Evolutionary conservation across 495 filamentous ascomycete species (phyloP).

Genomic region (Mytilinidion resinicola): DNA sequence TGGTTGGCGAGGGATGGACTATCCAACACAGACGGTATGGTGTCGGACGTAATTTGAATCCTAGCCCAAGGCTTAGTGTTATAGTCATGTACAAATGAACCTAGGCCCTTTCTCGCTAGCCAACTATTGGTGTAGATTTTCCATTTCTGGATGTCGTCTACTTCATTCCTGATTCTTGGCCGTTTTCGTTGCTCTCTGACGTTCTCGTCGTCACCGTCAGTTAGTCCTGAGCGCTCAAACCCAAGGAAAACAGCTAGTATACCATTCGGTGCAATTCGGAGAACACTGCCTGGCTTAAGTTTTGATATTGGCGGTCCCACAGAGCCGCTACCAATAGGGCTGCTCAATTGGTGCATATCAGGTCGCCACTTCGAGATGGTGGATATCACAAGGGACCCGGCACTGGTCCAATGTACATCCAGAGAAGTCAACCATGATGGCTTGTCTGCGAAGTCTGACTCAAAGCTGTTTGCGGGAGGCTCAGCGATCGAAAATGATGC

Average conservation of each 20-base stretch:
- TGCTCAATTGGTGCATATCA: conserved; percentile 12
- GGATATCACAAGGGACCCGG: conserved; percentile 23
- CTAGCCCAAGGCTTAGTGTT: conserved; percentile 14
- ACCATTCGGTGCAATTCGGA: conserved; percentile 26
- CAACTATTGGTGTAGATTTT: conserved; percentile 16
- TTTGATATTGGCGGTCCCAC: no score
- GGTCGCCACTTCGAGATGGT: conserved; percentile 4
- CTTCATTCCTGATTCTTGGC: conserved; percentile 7
- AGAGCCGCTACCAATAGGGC: no score
- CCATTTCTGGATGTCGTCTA: conserved; percentile 17
- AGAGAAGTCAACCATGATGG: conserved; percentile 17
- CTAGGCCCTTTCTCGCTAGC: conserved; percentile 22
- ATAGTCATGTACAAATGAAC: neutral
- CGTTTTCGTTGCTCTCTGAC: conserved; percentile 13
- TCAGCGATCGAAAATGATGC: conserved; percentile 12
- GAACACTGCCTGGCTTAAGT: conserved; percentile 1
- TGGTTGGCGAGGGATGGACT: neutral
- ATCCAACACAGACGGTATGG: neutral
- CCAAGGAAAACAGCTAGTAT: conserved; percentile 20
- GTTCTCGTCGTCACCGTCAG: neutral
- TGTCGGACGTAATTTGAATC: conserved; percentile 12
- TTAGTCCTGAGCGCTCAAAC: conserved; percentile 9
- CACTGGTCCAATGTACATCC: conserved; percentile 25
- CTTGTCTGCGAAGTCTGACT: neutral
- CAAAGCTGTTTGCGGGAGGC: neutral